phyloP scores from a whole-genome alignment of 2,329 filamentous ascomycete species.

The Aureobasidium pullulans region DNA sequence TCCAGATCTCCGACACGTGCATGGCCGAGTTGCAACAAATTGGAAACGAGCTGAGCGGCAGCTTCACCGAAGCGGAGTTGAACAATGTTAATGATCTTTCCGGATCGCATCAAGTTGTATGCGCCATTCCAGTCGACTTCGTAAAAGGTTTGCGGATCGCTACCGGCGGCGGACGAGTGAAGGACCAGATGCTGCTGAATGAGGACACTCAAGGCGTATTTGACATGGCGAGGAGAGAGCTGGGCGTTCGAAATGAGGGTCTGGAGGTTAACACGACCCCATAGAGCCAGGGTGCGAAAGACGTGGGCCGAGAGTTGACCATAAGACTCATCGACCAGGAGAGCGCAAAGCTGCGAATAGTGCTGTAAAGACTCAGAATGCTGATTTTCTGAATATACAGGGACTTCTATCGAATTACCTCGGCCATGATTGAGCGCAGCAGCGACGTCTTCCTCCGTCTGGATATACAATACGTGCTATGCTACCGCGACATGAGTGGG shows the following conservation, averaged over 20 bases:
- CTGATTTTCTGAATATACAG: background rate
- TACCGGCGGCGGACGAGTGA: constrained; percentile 37
- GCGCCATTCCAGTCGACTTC: constrained; percentile 74
- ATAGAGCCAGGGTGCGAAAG: constrained; percentile 67
- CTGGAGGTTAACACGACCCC: constrained; percentile 66
- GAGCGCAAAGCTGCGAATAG: constrained; percentile 78
- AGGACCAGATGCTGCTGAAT: constrained; percentile 72
- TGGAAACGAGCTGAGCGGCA: constrained; percentile 67
- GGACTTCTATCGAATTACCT: constrained; percentile 9
- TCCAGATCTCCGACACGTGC: constrained; percentile 62
- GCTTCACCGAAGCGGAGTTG: constrained; percentile 66
- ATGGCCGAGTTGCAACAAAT: constrained; percentile 69
- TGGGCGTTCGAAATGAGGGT: constrained; percentile 65
- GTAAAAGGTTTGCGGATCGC: constrained; percentile 63
- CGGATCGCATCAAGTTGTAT: constrained; percentile 73
- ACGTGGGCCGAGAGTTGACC: constrained; percentile 88
- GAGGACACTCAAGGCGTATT: constrained; percentile 73
- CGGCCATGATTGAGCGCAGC: constrained; percentile 17
- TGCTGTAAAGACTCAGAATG: constrained; percentile 48
- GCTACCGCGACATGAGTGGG: constrained; percentile 12
- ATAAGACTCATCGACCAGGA: constrained; percentile 81
- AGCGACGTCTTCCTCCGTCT: constrained; percentile 29
- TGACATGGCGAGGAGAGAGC: constrained; percentile 66
- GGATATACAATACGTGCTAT: constrained; percentile 19
- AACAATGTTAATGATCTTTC: constrained; percentile 71